These are phyloP conservation scores for Dactylellina leptospora DNA, from an alignment of 2,329 filamentous ascomycete genomes.

Conservation along the genomic window DNA sequence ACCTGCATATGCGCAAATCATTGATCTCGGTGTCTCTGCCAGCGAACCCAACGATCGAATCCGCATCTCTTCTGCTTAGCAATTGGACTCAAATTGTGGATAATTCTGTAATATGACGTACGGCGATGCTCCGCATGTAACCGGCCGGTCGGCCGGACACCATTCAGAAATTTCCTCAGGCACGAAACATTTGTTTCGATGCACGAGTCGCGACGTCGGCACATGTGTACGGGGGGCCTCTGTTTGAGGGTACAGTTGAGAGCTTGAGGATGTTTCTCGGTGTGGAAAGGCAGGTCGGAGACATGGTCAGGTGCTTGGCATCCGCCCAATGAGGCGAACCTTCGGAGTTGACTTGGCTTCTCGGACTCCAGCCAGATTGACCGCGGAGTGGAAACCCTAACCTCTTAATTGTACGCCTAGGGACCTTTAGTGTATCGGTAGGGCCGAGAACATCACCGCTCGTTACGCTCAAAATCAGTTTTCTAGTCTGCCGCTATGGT, in stretches of 20 bases:
- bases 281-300: conserved; percentile 26
- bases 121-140: conserved; percentile 15
- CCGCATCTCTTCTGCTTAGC: background rate
- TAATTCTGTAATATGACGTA: conserved; percentile 11
- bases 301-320: conserved; percentile 8
- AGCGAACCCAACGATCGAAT: background rate
- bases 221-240: background rate
- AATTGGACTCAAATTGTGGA: background rate
- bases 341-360: conserved; percentile 21
- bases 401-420: background rate
- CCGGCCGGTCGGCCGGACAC: conserved; percentile 2
- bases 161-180: background rate
- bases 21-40: background rate
- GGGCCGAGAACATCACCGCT: too few species aligned
- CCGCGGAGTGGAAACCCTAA: conserved; percentile 3
- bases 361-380: conserved; percentile 2
- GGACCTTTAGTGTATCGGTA: too few species aligned
- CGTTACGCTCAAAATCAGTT: background rate
- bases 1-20: conserved; percentile 1
- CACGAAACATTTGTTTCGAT: background rate
- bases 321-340: conserved; percentile 10
- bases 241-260: conserved; percentile 11
- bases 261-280: conserved; percentile 5
- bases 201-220: background rate
- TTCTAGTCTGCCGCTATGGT: conserved; percentile 2